Base-by-base conservation (phyloP, 495 filamentous ascomycete species). In the Penicillium arizonense region DNA sequence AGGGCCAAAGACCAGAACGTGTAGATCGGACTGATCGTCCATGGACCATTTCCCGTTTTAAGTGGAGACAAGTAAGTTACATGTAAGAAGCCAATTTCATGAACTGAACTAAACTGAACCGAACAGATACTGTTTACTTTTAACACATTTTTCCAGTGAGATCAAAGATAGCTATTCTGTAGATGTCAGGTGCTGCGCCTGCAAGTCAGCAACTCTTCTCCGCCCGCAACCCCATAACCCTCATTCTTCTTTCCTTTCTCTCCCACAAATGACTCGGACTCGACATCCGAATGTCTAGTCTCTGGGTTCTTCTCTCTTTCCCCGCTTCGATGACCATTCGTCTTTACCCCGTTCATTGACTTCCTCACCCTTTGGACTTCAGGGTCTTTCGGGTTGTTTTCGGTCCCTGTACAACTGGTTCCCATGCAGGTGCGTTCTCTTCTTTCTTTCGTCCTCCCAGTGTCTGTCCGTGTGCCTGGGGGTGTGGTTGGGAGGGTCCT, bases 311-410 rank as follows among this genome's bases (percentile, higher is more conserved):
- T 57, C 52, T 46, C 55, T 50, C 57, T 38, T 59, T 55, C 69
- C 70, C 70, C 72, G 74, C 70, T 70, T 72, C 71, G 61, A 77
- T 77, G 72, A 70, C 58, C 68, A 53, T 63, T 60, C 61, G 52
- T 57, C 47, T 60, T 64, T 53, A 59, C 67, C 62, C 59, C 64
- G 68, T 71, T 73, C 70, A 67, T 64, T 71, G 67, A 73, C 64
- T 57, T 57, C 62, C 57, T 62, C 55, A 28, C 59, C 64, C 53
- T 65, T 63, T 57, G 47, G 56, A 55, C 66, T 63, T 53, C 55
- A 55, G 61, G 56, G 56, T 60, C 63, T 57, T 65, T 55, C 45
- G 53, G 61, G 67, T 54, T 43, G 36, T 47, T 51, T 56, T 61
- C 53, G 58, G 50, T 66, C 57, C 50, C 62, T 63, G 64, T 64